Base-by-base conservation (phyloP, 805 yeast species). In the Lachancea lanzarotensis region DNA sequence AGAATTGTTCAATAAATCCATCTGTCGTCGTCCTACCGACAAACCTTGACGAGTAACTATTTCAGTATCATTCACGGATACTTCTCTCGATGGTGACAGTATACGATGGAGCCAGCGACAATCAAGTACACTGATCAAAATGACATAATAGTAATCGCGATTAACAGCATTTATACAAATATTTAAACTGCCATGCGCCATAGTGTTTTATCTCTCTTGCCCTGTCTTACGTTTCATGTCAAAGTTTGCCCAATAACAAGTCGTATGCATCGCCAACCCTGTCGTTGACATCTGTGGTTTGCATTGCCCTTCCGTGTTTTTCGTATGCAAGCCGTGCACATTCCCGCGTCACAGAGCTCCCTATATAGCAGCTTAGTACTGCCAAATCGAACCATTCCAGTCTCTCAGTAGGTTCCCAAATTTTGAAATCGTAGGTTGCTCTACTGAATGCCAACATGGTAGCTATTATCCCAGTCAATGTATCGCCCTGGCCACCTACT, bases 401-500 rank as follows among this genome's bases (percentile, higher is more conserved):
- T 19, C 46, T 22, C 45, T 17, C 74, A 1, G 66, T 59, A 17
- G 67, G 74, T 1, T 73, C 72, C 90, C 95, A 86, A 1, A 82
- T 55, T 2, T 69, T 62, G 27, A 72, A 56, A 47, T 76, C 74
- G 58, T 85, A 83, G n/a, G 71, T 65, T 11, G 83, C 82, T 19
- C 74, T 59, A 5, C 84, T 78, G 95, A 95, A 91, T 4, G 87
- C 85, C 29, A 85, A 57, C 55, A 91, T 70, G 0, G 95, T 82
- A 1, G 90, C 89, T n/a, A 89, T 66, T 19, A 86, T 70, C 0
- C 98, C 98, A 0, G 91, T 78, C 33, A 93, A 63, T 0, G 96
- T 84, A 56, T 93, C 98, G 20, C 98, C 98, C 66, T 93, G 98
- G 0, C 98, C 98, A 11, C 97, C 96, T 7, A 86, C 95, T 43